A percentile compares a stretch with the other conserved stretches of the same genome.
Evolutionary conservation across 2,329 filamentous ascomycete genomes (phyloP).

Genomic region (Didymella exigua): DNA sequence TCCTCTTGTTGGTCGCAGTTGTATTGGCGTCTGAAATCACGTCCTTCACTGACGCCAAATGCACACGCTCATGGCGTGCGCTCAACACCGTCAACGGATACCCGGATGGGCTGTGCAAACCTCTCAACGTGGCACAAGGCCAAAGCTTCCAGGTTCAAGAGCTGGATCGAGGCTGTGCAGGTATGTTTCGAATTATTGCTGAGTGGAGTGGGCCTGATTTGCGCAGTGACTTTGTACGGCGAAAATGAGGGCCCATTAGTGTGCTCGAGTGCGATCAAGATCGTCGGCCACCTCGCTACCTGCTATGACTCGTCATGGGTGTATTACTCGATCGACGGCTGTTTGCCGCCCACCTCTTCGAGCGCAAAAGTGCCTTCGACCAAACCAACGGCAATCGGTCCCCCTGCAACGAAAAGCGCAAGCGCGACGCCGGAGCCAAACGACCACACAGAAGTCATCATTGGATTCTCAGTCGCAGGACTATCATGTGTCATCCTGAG

Average conservation of each 20-base stretch:
- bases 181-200: conserved; percentile 10
- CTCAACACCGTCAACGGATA: conserved; percentile 25
- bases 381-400: background rate
- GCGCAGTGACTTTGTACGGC: conserved; percentile 35
- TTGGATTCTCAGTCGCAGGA: conserved; percentile 25
- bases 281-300: conserved; percentile 26
- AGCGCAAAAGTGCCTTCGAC: background rate
- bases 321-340: conserved; percentile 38
- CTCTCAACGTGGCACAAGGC: conserved; percentile 15
- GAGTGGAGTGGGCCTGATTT: background rate
- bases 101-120: conserved; percentile 25
- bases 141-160: conserved; percentile 33
- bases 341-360: conserved; percentile 18
- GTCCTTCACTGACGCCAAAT: conserved; percentile 20
- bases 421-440: background rate
- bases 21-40: conserved; percentile 19
- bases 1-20: background rate
- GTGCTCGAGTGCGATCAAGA: conserved; percentile 26
- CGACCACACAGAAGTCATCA: conserved; percentile 19
- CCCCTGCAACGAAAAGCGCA: conserved; percentile 9
- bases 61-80: conserved; percentile 17
- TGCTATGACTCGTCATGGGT: conserved; percentile 39
- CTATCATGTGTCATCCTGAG: conserved; percentile 20
- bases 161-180: conserved; percentile 34
- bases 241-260: conserved; percentile 16